A percentile compares a stretch with the other conserved stretches of the same genome.
phyloP scores from a whole-genome alignment of 129 eudicot genomes.

The Solidago caesia region DNA sequence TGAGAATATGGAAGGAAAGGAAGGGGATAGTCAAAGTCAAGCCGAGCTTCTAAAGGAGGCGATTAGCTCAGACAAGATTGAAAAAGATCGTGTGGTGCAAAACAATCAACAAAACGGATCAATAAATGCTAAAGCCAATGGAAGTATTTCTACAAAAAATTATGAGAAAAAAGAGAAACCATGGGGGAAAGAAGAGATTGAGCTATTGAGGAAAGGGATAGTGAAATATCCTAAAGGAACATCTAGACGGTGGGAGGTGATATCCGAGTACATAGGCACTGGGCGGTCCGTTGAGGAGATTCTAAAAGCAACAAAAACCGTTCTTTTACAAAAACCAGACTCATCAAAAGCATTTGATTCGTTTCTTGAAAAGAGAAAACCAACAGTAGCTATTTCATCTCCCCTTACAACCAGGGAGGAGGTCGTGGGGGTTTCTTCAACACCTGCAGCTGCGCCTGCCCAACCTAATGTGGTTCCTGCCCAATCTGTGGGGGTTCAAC shows the following conservation, averaged over 20 bases:
- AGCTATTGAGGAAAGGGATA: slow-evolving; percentile 75
- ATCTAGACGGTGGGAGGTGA: slow-evolving; percentile 94
- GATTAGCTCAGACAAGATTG: slow-evolving; percentile 36
- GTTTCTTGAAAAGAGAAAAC: slow-evolving; percentile 94
- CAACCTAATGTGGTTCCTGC: background rate
- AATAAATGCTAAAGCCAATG: slow-evolving; percentile 35
- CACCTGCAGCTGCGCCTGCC: background rate
- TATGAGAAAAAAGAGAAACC: slow-evolving; percentile 71
- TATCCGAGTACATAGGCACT: slow-evolving; percentile 87
- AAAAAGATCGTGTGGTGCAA: slow-evolving; percentile 34
- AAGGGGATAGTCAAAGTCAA: slow-evolving; percentile 36
- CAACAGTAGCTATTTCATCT: slow-evolving; percentile 64
- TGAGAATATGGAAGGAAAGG: slow-evolving; percentile 64
- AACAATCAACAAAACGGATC: slow-evolving; percentile 52
- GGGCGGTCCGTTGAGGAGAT: slow-evolving; percentile 91
- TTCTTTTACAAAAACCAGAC: slow-evolving; percentile 92
- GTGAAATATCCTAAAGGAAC: slow-evolving; percentile 92
- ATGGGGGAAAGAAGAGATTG: slow-evolving; percentile 94
- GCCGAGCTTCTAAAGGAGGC: slow-evolving; percentile 58
- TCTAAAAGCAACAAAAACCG: slow-evolving; percentile 88
- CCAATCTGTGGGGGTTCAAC: slow-evolving; percentile 11
- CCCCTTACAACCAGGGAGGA: slow-evolving; percentile 90
- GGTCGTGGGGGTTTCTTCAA: slow-evolving; percentile 41
- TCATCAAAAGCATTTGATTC: slow-evolving; percentile 93
- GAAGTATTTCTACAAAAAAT: slow-evolving; percentile 27